Evolutionary conservation across 805 yeast genomes (phyloP).

Genomic region (Isabelozyma pseudorhagii): DNA sequence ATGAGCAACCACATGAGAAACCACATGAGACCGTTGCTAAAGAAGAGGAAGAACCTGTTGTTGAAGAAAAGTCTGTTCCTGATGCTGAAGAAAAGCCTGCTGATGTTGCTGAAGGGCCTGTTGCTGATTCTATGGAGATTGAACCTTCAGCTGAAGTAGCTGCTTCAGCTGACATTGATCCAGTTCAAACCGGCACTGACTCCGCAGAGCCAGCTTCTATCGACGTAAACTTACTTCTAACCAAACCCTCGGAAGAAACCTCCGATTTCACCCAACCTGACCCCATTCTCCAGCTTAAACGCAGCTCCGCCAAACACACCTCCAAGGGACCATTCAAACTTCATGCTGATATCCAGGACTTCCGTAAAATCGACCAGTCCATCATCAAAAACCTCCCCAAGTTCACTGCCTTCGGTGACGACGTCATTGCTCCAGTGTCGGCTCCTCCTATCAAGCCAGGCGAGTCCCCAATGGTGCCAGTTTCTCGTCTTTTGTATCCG

Average conservation of each 20-base stretch:
- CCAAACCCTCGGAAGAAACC: constrained; percentile 15
- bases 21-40: too few species aligned
- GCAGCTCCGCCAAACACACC: constrained; percentile 1
- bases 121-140: background rate
- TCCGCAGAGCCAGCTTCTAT: constrained; percentile 20
- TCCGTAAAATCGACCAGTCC: constrained; percentile 46
- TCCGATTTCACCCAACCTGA: constrained; percentile 7
- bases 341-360: constrained; percentile 37
- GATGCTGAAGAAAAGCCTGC: background rate
- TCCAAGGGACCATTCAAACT: constrained; percentile 41
- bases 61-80: too few species aligned
- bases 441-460: constrained; percentile 23
- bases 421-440: constrained; percentile 8
- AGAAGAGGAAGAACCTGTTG: too few species aligned
- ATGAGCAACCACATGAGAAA: background rate
- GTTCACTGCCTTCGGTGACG: constrained; percentile 46
- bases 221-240: constrained; percentile 18
- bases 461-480: constrained; percentile 44
- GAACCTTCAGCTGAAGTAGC: too few species aligned
- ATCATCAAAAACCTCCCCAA: constrained; percentile 47
- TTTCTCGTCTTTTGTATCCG: constrained; percentile 65
- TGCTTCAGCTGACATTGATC: background rate
- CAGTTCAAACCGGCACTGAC: background rate
- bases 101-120: background rate
- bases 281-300: background rate